Conservation (phyloP, 441 rosid species). For the Jatropha multifida region DNA sequence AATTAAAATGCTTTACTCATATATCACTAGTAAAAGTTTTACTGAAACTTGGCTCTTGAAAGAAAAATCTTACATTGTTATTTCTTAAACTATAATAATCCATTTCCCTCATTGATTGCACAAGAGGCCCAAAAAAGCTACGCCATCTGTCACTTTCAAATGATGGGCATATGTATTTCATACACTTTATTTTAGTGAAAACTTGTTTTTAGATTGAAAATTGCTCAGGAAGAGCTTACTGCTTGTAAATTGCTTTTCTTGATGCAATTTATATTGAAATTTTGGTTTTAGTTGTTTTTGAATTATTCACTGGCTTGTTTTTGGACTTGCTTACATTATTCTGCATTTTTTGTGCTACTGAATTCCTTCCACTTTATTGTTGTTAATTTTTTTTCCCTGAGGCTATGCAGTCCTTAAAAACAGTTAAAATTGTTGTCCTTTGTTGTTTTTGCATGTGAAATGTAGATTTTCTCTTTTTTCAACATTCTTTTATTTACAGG, state of each 20-base stretch:
- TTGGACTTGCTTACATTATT: not conserved
- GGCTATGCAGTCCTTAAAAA: slow-evolving; percentile 9
- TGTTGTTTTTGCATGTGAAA: not conserved
- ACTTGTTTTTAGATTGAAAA: not conserved
- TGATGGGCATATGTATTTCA: not conserved
- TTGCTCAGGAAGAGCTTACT: not conserved
- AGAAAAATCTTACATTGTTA: not conserved
- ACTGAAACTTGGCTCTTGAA: not conserved
- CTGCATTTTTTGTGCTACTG: not conserved
- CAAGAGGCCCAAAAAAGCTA: not conserved
- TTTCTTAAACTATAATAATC: not conserved
- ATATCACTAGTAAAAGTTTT: not conserved
- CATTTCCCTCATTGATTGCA: not conserved
- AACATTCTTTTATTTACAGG: slow-evolving; percentile 44
- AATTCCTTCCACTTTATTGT: not conserved
- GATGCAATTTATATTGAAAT: not conserved
- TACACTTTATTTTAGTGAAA: not conserved
- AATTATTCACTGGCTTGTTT: not conserved
- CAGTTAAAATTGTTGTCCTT: slow-evolving; percentile 7
- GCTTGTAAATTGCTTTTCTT: not conserved
- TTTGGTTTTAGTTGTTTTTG: not conserved
- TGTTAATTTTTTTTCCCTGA: slow-evolving; percentile 10
- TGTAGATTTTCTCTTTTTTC: slow-evolving; percentile 4
- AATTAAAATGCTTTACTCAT: not conserved
- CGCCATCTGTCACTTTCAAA: not conserved